Base-by-base conservation (phyloP, 2,329 filamentous ascomycete species). In the Ophiostoma piceae region DNA sequence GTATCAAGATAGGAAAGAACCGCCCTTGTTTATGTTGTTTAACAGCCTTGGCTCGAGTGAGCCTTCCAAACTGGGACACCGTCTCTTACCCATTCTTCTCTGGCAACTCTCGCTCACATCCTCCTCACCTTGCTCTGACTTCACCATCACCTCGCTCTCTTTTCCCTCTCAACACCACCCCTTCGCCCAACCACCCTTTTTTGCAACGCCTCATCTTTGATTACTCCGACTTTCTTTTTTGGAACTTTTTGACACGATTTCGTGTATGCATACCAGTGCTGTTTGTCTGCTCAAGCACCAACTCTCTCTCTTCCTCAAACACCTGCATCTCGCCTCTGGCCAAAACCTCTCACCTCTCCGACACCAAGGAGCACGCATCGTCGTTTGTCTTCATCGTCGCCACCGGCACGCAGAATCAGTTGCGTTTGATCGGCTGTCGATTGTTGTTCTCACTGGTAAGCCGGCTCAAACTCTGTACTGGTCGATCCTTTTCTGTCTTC, bases 181-280 rank as follows among this genome's bases (percentile, higher is more conserved):
- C 22, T 26, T 2, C 19, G 32, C 39, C 19, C 29, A 37, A 41
- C 19, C 19, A 19, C 47, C 62, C 68, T 26, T 39, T 66, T 69
- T 67, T 69, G 70, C 60, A 66, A 22, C 22, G 14, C 22, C 37
- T 54, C 69, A 68, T 72, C 64, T 69, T 67, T 68, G 51, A 47
- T 70, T 67, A 66, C 43, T 9, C 29, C 12, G 32, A 35, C 54
- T 39, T 60, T 22, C 51, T 73, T 72, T 73, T 69, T 73, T 73
- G 71, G 73, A 73, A 73, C 71, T 64, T 73, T 73, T 73, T 71
- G 73, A 73, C 69, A 70, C 71, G 51, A 66, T 64, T 41, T 67
- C 69, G 70, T 70, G 66, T 70, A 73, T 73, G 70, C 65, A 68
- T 73, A 73, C 26, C 65, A 47, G 67, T 41, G 47, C 65, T 51